Evolutionary conservation across 306 rosid genomes (phyloP).

Genomic region (Cicer yamashitae): DNA sequence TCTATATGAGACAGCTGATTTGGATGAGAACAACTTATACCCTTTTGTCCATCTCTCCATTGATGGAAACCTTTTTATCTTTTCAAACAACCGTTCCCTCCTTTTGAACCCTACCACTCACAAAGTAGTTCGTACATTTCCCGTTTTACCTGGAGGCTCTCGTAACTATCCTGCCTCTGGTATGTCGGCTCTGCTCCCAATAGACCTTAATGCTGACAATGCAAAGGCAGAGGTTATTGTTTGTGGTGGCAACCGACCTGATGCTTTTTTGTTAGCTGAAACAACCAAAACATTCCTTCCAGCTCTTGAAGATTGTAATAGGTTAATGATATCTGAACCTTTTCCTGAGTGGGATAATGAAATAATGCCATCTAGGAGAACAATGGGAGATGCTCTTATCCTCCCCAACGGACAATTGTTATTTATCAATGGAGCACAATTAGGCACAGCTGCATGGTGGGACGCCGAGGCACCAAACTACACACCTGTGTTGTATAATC

Average conservation of each 20-base stretch:
- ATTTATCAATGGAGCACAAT: conserved; percentile 71
- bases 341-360: conserved; percentile 57
- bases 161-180: conserved; percentile 93
- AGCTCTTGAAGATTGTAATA: conserved; percentile 67
- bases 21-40: conserved; percentile 88
- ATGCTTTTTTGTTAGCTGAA: conserved; percentile 56
- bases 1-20: conserved; percentile 64
- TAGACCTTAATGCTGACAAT: conserved; percentile 52
- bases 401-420: conserved; percentile 75
- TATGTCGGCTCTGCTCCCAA: conserved; percentile 82
- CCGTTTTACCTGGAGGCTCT: conserved; percentile 64
- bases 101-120: conserved; percentile 59
- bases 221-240: conserved; percentile 65
- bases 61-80: conserved; percentile 78
- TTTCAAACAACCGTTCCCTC: conserved; percentile 79
- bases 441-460: conserved; percentile 78
- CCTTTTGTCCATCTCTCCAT: conserved; percentile 76
- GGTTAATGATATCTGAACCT: conserved; percentile 52
- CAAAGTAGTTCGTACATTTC: conserved; percentile 59
- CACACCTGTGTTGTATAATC: conserved; percentile 58
- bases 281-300: conserved; percentile 50
- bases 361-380: conserved; percentile 68
- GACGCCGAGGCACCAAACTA: conserved; percentile 73
- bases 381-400: conserved; percentile 73
- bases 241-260: conserved; percentile 71